These are phyloP conservation scores for Chalaropsis ovoidea DNA, from an alignment of 2,329 filamentous ascomycete species.

Conservation along the genomic window DNA sequence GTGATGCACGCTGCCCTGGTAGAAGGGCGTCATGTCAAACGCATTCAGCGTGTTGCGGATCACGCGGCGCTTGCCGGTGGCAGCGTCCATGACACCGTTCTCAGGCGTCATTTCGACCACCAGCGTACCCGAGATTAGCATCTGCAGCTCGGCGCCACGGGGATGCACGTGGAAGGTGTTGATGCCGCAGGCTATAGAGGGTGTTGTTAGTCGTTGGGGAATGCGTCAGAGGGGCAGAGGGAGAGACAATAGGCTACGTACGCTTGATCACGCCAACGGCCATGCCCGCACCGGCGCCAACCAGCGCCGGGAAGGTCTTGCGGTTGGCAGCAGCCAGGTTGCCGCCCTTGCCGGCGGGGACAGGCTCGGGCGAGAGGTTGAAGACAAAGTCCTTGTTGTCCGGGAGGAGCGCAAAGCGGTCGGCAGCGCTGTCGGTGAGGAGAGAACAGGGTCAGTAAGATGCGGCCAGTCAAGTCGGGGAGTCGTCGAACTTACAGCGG, in stretches of 20 bases:
- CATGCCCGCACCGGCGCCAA: conserved; percentile 42
- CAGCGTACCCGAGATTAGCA: conserved; percentile 41
- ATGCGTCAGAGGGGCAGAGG: neutral
- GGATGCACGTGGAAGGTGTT: conserved; percentile 49
- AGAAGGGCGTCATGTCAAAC: conserved; percentile 45
- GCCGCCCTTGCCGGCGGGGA: conserved; percentile 37
- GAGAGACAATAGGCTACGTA: conserved; percentile 28
- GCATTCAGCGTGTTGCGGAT: conserved; percentile 36
- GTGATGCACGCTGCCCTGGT: conserved; percentile 45
- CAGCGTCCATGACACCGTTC: conserved; percentile 38
- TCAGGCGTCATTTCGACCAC: conserved; percentile 45
- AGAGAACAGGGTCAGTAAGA: conserved; percentile 14
- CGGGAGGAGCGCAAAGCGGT: conserved; percentile 35
- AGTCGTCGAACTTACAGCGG: conserved; percentile 22
- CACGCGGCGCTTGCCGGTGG: conserved; percentile 34
- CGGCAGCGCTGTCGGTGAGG: conserved; percentile 30
- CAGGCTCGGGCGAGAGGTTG: conserved; percentile 38
- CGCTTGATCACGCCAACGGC: conserved; percentile 42
- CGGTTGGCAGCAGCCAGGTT: conserved; percentile 43
- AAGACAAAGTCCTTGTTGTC: conserved; percentile 38
- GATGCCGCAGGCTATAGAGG: conserved; percentile 40
- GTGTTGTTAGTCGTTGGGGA: conserved; percentile 17
- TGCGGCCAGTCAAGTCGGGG: neutral
- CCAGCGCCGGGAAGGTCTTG: conserved; percentile 47
- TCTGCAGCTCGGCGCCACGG: conserved; percentile 44